phyloP scores from a whole-genome alignment of 1,139 yeast species.

The Scheffersomyces titani region DNA sequence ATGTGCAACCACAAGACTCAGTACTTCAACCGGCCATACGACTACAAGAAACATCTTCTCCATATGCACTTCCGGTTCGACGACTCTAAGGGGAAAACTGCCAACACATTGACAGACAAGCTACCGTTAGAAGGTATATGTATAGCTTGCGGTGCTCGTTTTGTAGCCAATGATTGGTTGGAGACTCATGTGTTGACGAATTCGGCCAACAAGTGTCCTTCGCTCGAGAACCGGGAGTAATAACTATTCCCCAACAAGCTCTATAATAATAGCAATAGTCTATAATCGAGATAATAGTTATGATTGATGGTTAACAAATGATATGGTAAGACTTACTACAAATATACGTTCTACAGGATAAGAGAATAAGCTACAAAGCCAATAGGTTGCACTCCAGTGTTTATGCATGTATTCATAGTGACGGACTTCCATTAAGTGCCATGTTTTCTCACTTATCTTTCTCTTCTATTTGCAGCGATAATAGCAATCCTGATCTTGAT shows the following conservation, averaged over 20 bases:
- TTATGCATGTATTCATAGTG: no score
- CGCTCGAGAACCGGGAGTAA: conserved; percentile 12
- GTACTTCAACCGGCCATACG: conserved; percentile 50
- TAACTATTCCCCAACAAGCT: background rate
- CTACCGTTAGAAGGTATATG: conserved; percentile 42
- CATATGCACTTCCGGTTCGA: conserved; percentile 49
- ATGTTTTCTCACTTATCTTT: no score
- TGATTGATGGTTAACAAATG: background rate
- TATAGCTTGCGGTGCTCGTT: conserved; percentile 38
- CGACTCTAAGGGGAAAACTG: conserved; percentile 44
- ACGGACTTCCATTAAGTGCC: no score
- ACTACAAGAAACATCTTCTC: conserved; percentile 48
- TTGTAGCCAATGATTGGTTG: conserved; percentile 42
- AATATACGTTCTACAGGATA: background rate
- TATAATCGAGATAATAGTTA: background rate
- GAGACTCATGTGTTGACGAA: conserved; percentile 40
- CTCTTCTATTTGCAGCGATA: no score
- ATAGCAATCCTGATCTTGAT: no score
- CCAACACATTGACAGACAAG: conserved; percentile 46
- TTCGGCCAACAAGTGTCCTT: conserved; percentile 25
- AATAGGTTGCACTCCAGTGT: no score
- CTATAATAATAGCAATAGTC: background rate
- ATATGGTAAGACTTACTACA: background rate
- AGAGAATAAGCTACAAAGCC: background rate
- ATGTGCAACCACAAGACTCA: conserved; percentile 49